Evolutionary conservation across 2,329 filamentous ascomycete genomes (phyloP).

Genomic region (Sporothrix euskadiensis): DNA sequence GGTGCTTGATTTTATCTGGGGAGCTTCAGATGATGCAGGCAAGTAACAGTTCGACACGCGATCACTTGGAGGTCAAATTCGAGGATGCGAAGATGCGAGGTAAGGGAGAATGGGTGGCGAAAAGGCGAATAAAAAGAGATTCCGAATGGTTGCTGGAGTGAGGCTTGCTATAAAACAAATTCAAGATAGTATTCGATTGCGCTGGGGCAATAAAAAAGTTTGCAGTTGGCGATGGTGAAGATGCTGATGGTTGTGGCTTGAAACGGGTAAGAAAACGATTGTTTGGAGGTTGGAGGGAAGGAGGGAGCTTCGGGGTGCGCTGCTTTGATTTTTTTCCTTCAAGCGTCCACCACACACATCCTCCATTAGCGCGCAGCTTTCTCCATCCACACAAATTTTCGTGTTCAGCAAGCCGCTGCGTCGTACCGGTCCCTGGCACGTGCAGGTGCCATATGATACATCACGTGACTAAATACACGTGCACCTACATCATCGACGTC

Average conservation of each 20-base stretch:
- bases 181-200: background rate
- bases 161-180: background rate
- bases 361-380: constrained; percentile 31
- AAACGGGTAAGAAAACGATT: background rate
- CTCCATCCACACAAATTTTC: constrained; percentile 29
- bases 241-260: constrained; percentile 10
- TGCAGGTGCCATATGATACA: background rate
- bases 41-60: background rate
- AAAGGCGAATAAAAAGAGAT: background rate
- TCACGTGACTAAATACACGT: background rate
- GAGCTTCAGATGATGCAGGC: background rate
- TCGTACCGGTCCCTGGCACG: constrained; percentile 30
- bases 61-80: background rate
- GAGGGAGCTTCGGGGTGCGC: constrained; percentile 22
- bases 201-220: background rate
- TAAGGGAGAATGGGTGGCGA: constrained; percentile 20
- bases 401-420: constrained; percentile 2
- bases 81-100: background rate
- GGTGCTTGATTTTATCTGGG: background rate
- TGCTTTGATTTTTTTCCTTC: constrained; percentile 30
- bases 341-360: constrained; percentile 20
- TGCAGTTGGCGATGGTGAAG: background rate
- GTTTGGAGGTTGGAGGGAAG: constrained; percentile 25
- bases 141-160: background rate
- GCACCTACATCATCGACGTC: background rate